A percentile compares a stretch with the other conserved stretches of the same genome.
These are phyloP conservation scores for Ustilago tritici DNA, from an alignment of 1,284 basidiomycete species.

Conservation along the genomic window DNA sequence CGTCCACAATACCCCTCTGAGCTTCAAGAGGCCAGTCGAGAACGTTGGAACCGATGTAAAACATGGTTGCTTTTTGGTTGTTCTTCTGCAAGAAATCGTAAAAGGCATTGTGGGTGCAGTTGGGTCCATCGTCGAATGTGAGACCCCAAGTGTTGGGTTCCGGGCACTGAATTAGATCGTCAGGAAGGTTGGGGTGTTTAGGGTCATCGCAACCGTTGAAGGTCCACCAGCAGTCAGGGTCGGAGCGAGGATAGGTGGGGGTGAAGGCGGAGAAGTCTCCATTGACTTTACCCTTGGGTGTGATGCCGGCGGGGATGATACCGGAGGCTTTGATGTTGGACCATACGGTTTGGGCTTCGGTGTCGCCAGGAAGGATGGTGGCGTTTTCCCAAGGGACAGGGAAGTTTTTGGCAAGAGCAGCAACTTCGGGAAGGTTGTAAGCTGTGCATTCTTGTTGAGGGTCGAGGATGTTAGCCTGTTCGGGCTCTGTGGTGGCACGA, in stretches of 20 bases:
- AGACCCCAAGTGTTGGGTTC: slow-evolving; percentile 73
- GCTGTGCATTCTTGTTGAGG: slow-evolving; percentile 53
- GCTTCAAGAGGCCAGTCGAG: slow-evolving; percentile 74
- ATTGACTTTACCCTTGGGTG: slow-evolving; percentile 67
- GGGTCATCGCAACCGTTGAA: slow-evolving; percentile 64
- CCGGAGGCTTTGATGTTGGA: slow-evolving; percentile 62
- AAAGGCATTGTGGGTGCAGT: slow-evolving; percentile 72
- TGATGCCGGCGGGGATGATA: slow-evolving; percentile 67
- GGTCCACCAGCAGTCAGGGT: slow-evolving; percentile 68
- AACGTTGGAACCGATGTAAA: slow-evolving; percentile 73
- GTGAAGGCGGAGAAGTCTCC: slow-evolving; percentile 44
- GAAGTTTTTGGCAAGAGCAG: slow-evolving; percentile 49
- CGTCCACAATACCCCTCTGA: slow-evolving; percentile 70
- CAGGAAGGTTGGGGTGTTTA: slow-evolving; percentile 58
- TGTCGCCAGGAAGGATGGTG: slow-evolving; percentile 69
- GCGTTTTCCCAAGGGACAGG: slow-evolving; percentile 69
- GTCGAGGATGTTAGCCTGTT: slow-evolving; percentile 43
- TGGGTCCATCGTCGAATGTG: slow-evolving; percentile 73
- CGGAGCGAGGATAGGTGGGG: slow-evolving; percentile 44
- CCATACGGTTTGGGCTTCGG: slow-evolving; percentile 68
- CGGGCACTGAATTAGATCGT: slow-evolving; percentile 71
- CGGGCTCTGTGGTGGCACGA: slow-evolving; percentile 51
- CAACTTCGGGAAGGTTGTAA: slow-evolving; percentile 56
- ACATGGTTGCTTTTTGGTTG: slow-evolving; percentile 73
- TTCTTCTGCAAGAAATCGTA: slow-evolving; percentile 72